These are phyloP conservation scores for Lasiodiplodia sp. DNA, from an alignment of 2,329 filamentous ascomycete genomes.

Conservation along the genomic window DNA sequence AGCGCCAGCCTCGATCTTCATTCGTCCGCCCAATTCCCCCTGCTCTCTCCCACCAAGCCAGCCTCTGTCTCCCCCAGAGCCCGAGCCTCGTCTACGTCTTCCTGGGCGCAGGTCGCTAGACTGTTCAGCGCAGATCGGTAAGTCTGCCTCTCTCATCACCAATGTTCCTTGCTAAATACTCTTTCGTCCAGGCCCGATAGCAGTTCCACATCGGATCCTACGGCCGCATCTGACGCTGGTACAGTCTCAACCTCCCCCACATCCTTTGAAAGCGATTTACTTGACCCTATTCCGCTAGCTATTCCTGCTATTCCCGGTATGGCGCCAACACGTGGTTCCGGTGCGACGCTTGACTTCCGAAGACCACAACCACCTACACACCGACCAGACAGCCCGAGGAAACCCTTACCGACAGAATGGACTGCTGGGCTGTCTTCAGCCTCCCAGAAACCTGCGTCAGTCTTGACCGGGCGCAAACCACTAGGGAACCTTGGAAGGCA, in stretches of 20 bases:
- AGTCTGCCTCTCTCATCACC: not conserved
- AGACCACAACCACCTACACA: not conserved
- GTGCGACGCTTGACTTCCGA: not conserved
- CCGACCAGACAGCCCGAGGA: constrained; percentile 6
- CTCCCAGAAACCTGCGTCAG: not conserved
- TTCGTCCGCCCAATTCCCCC: constrained; percentile 18
- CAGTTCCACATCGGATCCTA: constrained; percentile 14
- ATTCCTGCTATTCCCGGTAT: not conserved
- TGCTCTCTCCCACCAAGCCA: not conserved
- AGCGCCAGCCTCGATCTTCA: not conserved
- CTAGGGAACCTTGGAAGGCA: not conserved
- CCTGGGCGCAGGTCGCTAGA: constrained; percentile 29
- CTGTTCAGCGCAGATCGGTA: constrained; percentile 14
- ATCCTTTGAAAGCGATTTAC: constrained; percentile 20
- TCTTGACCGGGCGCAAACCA: not conserved
- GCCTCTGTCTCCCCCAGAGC: not conserved
- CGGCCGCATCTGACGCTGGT: constrained; percentile 27
- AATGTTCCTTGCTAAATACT: not conserved
- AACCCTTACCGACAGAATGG: constrained; percentile 22
- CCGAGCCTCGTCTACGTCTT: not conserved
- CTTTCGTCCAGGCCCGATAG: not conserved
- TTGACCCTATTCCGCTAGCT: constrained; percentile 8
- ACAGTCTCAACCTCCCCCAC: constrained; percentile 26
- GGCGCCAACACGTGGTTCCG: not conserved
- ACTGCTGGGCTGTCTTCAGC: not conserved